These are phyloP conservation scores for Aureobasidium pullulans DNA, from an alignment of 2,329 filamentous ascomycete genomes.

Conservation along the genomic window DNA sequence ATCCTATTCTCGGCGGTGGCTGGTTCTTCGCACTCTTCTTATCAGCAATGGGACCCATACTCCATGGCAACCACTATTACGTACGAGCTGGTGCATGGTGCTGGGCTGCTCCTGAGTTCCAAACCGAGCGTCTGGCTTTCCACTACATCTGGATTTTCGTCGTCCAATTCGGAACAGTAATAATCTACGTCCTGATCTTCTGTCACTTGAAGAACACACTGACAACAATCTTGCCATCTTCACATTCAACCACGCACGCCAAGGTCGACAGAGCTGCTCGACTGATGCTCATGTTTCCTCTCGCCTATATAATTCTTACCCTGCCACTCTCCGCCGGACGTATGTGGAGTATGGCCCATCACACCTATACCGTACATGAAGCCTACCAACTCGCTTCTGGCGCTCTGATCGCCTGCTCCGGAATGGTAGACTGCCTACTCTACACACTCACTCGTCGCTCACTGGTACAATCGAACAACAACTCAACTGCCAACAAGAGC, in stretches of 20 bases:
- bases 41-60: constrained; percentile 44
- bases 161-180: constrained; percentile 44
- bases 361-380: constrained; percentile 26
- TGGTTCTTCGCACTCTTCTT: constrained; percentile 57
- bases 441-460: constrained; percentile 52
- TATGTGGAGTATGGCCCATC: constrained; percentile 54
- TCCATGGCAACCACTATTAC: constrained; percentile 44
- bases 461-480: constrained; percentile 34
- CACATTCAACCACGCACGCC: constrained; percentile 14
- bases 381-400: constrained; percentile 45
- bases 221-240: constrained; percentile 11
- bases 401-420: constrained; percentile 51
- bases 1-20: constrained; percentile 38
- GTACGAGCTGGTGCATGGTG: constrained; percentile 63
- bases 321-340: constrained; percentile 58
- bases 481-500: background rate
- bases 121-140: constrained; percentile 49
- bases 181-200: constrained; percentile 39
- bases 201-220: constrained; percentile 20
- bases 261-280: constrained; percentile 37
- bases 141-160: constrained; percentile 62
- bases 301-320: constrained; percentile 64
- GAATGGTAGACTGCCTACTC: constrained; percentile 51
- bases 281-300: constrained; percentile 59
- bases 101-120: constrained; percentile 54